Percentiles rank a stretch among this genome's conserved stretches.
Conservation (phyloP, 2,329 filamentous ascomycete species). For the Alternaria sp. region DNA sequence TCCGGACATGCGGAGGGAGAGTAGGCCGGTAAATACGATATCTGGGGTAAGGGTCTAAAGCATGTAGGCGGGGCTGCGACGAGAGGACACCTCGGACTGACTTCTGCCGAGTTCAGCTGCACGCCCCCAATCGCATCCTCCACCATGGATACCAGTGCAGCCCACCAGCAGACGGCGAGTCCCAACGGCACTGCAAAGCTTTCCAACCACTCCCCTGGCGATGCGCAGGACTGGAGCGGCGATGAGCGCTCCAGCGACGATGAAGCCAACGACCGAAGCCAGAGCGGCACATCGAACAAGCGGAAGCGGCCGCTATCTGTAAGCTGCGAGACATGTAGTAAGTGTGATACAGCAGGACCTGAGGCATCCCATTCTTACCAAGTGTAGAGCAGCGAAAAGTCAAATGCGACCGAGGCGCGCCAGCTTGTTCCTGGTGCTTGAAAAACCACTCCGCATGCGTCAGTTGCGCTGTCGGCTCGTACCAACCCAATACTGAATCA, state of each 20-base stretch:
- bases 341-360: neutral
- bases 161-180: slow-evolving; percentile 40
- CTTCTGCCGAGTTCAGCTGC: slow-evolving; percentile 26
- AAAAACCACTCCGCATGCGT: slow-evolving; percentile 71
- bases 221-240: slow-evolving; percentile 47
- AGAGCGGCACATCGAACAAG: slow-evolving; percentile 52
- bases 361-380: neutral
- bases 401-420: slow-evolving; percentile 72
- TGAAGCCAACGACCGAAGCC: slow-evolving; percentile 47
- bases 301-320: slow-evolving; percentile 62
- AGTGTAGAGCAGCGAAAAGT: slow-evolving; percentile 73
- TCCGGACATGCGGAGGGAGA: slow-evolving; percentile 17
- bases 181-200: slow-evolving; percentile 42
- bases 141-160: slow-evolving; percentile 43
- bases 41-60: slow-evolving; percentile 28
- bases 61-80: slow-evolving; percentile 26
- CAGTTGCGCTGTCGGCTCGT: slow-evolving; percentile 17
- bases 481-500: slow-evolving; percentile 8
- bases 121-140: slow-evolving; percentile 31
- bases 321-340: slow-evolving; percentile 66
- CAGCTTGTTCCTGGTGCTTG: slow-evolving; percentile 76
- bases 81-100: slow-evolving; percentile 28
- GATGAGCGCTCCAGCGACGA: slow-evolving; percentile 53
- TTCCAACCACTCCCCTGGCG: slow-evolving; percentile 45
- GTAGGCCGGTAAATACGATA: slow-evolving; percentile 18